phyloP scores from a whole-genome alignment of 805 yeast species.

The Myxozyma monticola region DNA sequence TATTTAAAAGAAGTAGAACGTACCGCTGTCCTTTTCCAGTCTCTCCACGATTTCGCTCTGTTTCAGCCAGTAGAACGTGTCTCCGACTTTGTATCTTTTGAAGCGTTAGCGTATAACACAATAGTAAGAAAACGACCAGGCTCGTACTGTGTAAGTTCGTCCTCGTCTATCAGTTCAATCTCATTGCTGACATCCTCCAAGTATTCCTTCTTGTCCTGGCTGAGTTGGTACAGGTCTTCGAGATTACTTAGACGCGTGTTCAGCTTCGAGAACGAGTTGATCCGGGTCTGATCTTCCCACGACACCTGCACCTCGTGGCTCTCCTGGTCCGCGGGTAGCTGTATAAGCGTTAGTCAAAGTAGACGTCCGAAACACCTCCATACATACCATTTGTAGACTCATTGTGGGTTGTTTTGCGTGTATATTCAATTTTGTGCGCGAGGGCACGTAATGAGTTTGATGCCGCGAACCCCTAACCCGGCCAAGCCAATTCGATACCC shows the following conservation, averaged over 20 bases:
- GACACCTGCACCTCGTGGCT: conserved; percentile 51
- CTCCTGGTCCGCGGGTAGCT: conserved; percentile 30
- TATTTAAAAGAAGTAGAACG: not conserved
- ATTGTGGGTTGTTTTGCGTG: not conserved
- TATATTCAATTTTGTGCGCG: too few species aligned
- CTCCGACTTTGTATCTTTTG: conserved; percentile 71
- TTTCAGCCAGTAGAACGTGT: conserved; percentile 65
- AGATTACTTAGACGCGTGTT: conserved; percentile 68
- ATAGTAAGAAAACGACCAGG: not conserved
- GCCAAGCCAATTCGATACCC: too few species aligned
- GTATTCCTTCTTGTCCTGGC: conserved; percentile 75
- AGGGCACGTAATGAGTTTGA: too few species aligned
- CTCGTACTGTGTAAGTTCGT: conserved; percentile 40
- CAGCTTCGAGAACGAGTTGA: conserved; percentile 83
- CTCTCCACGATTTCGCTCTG: conserved; percentile 66
- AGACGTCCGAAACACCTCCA: not conserved
- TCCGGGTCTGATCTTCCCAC: conserved; percentile 85
- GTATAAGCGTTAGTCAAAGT: not conserved
- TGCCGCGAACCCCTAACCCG: too few species aligned
- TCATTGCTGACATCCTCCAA: conserved; percentile 84
- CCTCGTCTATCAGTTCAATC: conserved; percentile 75
- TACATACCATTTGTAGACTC: conserved; percentile 26
- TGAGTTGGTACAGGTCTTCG: conserved; percentile 49
- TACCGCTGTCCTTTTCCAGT: conserved; percentile 60
- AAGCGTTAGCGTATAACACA: not conserved